Base-by-base conservation (phyloP, 1,284 basidiomycete species). In the Rhizoctonia solani region DNA sequence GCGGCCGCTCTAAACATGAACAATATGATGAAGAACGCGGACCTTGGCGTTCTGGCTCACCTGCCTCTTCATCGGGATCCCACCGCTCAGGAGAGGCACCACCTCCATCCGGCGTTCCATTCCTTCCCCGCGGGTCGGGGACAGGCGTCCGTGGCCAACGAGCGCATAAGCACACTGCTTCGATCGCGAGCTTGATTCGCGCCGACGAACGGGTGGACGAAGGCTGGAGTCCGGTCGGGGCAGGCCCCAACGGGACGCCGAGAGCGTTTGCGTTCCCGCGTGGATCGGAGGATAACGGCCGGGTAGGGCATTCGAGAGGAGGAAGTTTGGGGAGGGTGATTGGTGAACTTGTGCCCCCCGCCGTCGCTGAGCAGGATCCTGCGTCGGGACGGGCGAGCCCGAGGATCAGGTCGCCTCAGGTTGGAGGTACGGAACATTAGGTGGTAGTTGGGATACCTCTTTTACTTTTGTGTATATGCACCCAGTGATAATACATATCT, bases 141-240 rank as follows among this genome's bases (percentile, higher is more conserved):
- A 74, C 54, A 72, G 75, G 69, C 79, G 16, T 46, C 37, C 55
- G 46, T n/a, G 65, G 34, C n/a, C 59, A 78, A 68, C 58, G 50
- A 54, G 56, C 70, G 42, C 89, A 90, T 74, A 76, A 83, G 61
- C 88, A 90, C 75, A 92, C 90, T 0, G 90, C 90, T 23, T 90
- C 87, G 71, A 92, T 92, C 69, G 90, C 87, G 25, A 89, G 88
- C 73, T 76, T 92, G 70, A 91, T 91, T 65, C 80, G 88, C 11
- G 84, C 86, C 3, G 87, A 89, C 47, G 88, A 90, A 71, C 78
- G 88, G 41, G 82, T 85, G 8, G 86, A 88, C 72, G 89, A 89
- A 71, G 88, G 88, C 1, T 90, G 89, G 88, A 90, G 89, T 46
- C 72, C 71, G 5, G 68, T 71, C 21, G 59, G 67, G 19, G 46